phyloP scores from a whole-genome alignment of 2,329 filamentous ascomycete genomes.

The Sporothrix humicola region DNA sequence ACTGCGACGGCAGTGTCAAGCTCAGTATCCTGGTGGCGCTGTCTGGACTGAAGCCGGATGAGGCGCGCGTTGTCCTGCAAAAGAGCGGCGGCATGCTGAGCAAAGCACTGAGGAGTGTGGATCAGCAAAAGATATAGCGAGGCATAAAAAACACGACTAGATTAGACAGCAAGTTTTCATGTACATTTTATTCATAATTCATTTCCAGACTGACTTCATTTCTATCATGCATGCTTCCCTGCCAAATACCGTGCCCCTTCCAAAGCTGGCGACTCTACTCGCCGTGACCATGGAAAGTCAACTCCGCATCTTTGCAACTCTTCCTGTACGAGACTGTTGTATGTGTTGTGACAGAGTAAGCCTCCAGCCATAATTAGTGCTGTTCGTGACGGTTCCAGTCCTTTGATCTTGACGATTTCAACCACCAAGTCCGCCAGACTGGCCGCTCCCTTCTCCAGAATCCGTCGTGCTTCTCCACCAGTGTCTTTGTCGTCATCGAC shows the following conservation, averaged over 20 bases:
- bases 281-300: not conserved
- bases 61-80: slow-evolving; percentile 19
- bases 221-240: not conserved
- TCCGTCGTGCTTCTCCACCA: not conserved
- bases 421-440: slow-evolving; percentile 28
- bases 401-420: not conserved
- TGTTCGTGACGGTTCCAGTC: slow-evolving; percentile 17
- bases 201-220: not conserved
- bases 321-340: slow-evolving; percentile 24
- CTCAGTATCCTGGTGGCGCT: slow-evolving; percentile 34
- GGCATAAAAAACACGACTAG: too few species aligned
- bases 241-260: slow-evolving; percentile 29
- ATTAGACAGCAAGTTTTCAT: not conserved
- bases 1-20: slow-evolving; percentile 34
- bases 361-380: slow-evolving; percentile 32
- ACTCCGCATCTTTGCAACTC: not conserved
- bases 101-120: slow-evolving; percentile 12
- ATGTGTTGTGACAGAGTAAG: not conserved
- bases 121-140: slow-evolving; percentile 14
- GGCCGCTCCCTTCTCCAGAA: slow-evolving; percentile 13
- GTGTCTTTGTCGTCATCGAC: not conserved
- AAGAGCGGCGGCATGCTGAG: slow-evolving; percentile 29
- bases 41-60: slow-evolving; percentile 23
- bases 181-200: not conserved
- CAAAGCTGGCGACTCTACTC: slow-evolving; percentile 15